Evolutionary conservation across 208 protist genomes (phyloP), one percentile per base, ranked within the genome.

Genomic region (Acanthamoeba divionensis): DNA sequence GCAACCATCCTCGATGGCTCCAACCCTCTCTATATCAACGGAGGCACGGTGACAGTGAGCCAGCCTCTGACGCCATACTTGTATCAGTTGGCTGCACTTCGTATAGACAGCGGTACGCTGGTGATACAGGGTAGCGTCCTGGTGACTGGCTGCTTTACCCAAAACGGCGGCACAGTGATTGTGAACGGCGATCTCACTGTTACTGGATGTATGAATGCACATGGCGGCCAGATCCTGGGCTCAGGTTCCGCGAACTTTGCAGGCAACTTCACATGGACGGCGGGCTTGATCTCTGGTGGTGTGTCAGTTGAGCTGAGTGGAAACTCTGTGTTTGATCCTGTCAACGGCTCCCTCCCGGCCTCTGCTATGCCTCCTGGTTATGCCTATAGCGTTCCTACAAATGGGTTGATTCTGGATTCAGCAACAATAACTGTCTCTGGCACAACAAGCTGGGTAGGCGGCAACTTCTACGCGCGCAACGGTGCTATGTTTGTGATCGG

Each of bases 91-190:
- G 75, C 75, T 54, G 65, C 60, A 48, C 36, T 85, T 24, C 24
- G 65, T 54, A 85, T 85, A 31, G 29, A 41, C 75, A 85, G 75
- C 75, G 73, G 75, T 18, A 60, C 48, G 4, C 75, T 85, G 18
- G 60, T 48, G 75, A 85, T 85, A 31, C n/a, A 85, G 75, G 75
- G 75, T 54, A 85, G 75, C 75, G 75, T 85, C 10, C 55, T 85
- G n/a, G 75, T 85, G 36, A 54, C 38, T 29, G 75, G 75, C 75
- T 48, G 65, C 75, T 54, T 85, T 1, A 66, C 36, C 33, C 75
- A 66, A 29, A 66, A 85, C 75, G 75, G 75, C 75, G 75, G 75
- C 10, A 26, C 15, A 36, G 52, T 85, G 33, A 63, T 85, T 36
- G 75, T 85, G 33, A 54, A 85, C 75, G 75, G 75, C 75, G 75